Percentiles rank a stretch among this genome's conserved stretches.
These are phyloP conservation scores for Taphrina sp. DNA, from an alignment of 1,139 yeast genomes.

Conservation along the genomic window DNA sequence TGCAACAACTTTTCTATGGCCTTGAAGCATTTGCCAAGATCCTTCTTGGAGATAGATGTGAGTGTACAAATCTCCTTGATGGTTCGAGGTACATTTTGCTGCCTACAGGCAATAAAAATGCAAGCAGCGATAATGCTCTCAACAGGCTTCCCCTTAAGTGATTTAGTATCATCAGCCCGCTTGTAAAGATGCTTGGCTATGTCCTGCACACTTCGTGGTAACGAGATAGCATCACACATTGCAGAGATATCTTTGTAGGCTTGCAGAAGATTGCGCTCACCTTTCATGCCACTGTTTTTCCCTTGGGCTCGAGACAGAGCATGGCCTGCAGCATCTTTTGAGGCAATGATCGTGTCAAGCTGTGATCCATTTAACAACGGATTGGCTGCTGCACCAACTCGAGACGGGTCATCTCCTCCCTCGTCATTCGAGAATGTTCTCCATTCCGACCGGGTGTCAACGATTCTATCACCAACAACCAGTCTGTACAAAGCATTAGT, in stretches of 20 bases:
- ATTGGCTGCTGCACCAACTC: slow-evolving; percentile 99
- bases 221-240: slow-evolving; percentile 94
- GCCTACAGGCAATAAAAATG: slow-evolving; percentile 89
- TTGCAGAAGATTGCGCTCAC: slow-evolving; percentile 80
- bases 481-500: slow-evolving; percentile 46
- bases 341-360: slow-evolving; percentile 87
- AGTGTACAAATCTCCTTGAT: slow-evolving; percentile 95
- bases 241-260: slow-evolving; percentile 91
- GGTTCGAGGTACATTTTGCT: slow-evolving; percentile 90
- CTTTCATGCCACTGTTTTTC: slow-evolving; percentile 77
- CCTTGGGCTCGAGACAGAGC: slow-evolving; percentile 89
- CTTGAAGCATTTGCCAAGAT: slow-evolving; percentile 67
- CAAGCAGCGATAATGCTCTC: slow-evolving; percentile 97
- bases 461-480: slow-evolving; percentile 86
- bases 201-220: slow-evolving; percentile 93
- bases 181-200: slow-evolving; percentile 97
- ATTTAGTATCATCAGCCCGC: slow-evolving; percentile 82
- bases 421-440: slow-evolving; percentile 94
- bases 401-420: slow-evolving; percentile 96
- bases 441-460: slow-evolving; percentile 97
- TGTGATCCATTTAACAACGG: slow-evolving; percentile 90
- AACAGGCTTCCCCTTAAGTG: slow-evolving; percentile 84
- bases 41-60: slow-evolving; percentile 90
- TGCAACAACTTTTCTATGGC: slow-evolving; percentile 34
- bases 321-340: slow-evolving; percentile 65